Conservation (phyloP, 148 eudicot genomes). For the Fagopyrum esculentum region DNA sequence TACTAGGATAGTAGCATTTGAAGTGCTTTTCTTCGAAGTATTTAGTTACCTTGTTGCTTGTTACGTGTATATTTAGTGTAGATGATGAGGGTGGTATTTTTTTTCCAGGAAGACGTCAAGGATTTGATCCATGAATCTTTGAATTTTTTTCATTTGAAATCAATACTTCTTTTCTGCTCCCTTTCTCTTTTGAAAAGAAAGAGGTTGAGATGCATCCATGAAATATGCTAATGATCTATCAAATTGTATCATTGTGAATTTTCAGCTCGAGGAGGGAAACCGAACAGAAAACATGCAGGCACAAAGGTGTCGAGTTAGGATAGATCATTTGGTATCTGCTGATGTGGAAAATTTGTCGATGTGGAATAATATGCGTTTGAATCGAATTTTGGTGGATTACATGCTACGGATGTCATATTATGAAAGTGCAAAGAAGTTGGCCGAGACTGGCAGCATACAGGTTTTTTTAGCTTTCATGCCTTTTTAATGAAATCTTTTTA, state of each 20-base stretch:
- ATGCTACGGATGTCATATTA: constrained; percentile 95
- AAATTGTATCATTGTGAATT: neutral
- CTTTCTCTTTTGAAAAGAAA: neutral
- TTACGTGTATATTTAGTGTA: neutral
- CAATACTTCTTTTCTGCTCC: neutral
- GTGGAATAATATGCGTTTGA: constrained; percentile 68
- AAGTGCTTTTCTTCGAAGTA: neutral
- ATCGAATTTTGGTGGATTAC: constrained; percentile 88
- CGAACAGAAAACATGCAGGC: constrained; percentile 73
- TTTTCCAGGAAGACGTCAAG: neutral
- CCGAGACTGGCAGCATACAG: constrained; percentile 69
- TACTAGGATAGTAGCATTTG: neutral
- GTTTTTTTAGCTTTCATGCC: constrained; percentile 18
- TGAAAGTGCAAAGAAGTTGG: constrained; percentile 75
- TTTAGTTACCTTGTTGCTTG: neutral
- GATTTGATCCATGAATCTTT: neutral
- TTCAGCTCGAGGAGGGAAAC: constrained; percentile 89
- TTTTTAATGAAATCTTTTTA: neutral
- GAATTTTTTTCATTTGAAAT: neutral
- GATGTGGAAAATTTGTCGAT: constrained; percentile 58
- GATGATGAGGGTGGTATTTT: neutral
- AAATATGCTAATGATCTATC: neutral
- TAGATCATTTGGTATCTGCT: constrained; percentile 82
- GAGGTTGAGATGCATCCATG: neutral
- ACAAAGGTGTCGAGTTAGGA: constrained; percentile 67